Base-by-base conservation (phyloP, 805 yeast species). In the Cyberlindnera amylophila region DNA sequence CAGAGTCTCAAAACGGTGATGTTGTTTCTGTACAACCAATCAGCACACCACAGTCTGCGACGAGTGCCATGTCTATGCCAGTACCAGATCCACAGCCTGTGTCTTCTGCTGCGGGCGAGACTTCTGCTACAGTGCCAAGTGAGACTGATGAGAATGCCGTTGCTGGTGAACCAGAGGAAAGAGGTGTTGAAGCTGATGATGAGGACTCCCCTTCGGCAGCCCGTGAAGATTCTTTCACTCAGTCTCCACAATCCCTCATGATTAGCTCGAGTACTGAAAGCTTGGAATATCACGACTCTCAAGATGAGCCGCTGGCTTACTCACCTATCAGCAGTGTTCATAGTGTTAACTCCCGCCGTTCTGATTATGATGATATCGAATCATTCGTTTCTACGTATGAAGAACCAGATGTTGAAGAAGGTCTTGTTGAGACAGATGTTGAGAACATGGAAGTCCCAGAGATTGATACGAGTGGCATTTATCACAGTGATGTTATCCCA, bases 331-430 rank as follows among this genome's bases (percentile, higher is more conserved):
- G 23, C 26, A 33, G 36, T 21, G 24, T 21, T 21, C 24, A 21
- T 21, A 21, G 24, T 21, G 24, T 21, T 9, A 21, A 21, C 24
- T 21, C 24, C 9, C 24, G 24, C 24, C 8, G 9, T 21, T 21
- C 24, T 21, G 39, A 18, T 8, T 39, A 43, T 30, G 44, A 45
- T 36, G 70, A 60, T 15, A 52, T 54, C 14, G 65, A 59, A 15
- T 51, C 60, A 15, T 50, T 59, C 33, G 50, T 53, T 16, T 50
- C 62, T 1, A 44, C 62, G 3, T 51, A 52, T 42, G 64, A 59
- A 14, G 52, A 50, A 9, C 36, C 33, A 9, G 42, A 43, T 7
- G 34, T 29, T 35, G 48, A 41, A 23, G 19, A 24, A 9, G 24
- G 24, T 9, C 9, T 21, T 21, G 24, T 6, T 24, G 31, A 28